A percentile compares a stretch with the other conserved stretches of the same genome.
Conservation (phyloP, 805 yeast genomes). For the Saturnispora saitoi region DNA sequence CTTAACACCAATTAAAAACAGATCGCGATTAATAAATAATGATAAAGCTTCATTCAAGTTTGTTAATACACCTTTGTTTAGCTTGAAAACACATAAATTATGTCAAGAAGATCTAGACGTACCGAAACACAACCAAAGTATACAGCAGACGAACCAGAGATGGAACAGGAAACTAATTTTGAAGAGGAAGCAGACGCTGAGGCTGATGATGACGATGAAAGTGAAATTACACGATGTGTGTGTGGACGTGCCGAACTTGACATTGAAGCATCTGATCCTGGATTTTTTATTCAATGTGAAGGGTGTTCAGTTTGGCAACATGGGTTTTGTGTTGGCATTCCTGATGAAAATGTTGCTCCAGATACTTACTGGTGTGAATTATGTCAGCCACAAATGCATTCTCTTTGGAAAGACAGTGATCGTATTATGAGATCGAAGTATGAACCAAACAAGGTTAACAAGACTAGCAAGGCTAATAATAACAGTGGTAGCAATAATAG, state of each 20-base stretch:
- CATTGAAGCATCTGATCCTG: conserved; percentile 39
- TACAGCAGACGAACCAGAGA: conserved; percentile 15
- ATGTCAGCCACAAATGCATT: conserved; percentile 81
- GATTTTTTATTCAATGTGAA: conserved; percentile 79
- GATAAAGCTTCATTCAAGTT: too few species aligned
- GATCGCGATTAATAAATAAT: not conserved
- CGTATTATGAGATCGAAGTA: conserved; percentile 43
- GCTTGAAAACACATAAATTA: conserved; percentile 11
- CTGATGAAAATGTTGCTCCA: conserved; percentile 67
- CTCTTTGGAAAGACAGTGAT: conserved; percentile 37
- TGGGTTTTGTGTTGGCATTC: conserved; percentile 88
- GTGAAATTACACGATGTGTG: conserved; percentile 46
- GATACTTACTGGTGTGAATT: conserved; percentile 93
- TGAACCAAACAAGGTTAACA: conserved; percentile 27
- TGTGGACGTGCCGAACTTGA: conserved; percentile 43
- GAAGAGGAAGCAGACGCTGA: conserved; percentile 4
- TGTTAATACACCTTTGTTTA: too few species aligned
- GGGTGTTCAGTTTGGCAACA: conserved; percentile 96
- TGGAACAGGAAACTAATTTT: conserved; percentile 3
- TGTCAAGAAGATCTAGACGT: conserved; percentile 28
- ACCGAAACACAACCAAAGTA: conserved; percentile 16
- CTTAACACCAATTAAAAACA: not conserved
- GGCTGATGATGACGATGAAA: conserved; percentile 20
- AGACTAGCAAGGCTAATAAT: not conserved
- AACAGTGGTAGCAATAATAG: conserved; percentile 1